Evolutionary conservation across 768 basidiomycete species (phyloP).

Genomic region (Russula emetica): DNA sequence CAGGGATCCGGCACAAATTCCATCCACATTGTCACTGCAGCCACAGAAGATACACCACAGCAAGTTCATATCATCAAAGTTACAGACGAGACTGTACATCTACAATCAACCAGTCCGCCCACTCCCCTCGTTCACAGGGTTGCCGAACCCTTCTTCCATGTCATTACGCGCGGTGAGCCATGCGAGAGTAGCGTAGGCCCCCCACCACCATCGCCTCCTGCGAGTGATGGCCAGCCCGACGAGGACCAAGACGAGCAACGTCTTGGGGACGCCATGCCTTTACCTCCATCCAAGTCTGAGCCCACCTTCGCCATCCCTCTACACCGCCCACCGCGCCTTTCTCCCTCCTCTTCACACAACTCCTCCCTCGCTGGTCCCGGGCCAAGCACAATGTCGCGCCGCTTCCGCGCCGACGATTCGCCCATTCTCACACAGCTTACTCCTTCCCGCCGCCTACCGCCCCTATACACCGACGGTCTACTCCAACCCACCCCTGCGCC

Average conservation of each 20-base stretch:
- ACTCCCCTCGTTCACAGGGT: conserved; percentile 37
- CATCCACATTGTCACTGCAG: conserved; percentile 34
- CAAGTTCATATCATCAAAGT: conserved; percentile 55
- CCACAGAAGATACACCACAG: conserved; percentile 36
- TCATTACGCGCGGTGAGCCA: conserved; percentile 28
- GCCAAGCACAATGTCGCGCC: conserved; percentile 24
- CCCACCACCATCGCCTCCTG: conserved; percentile 53
- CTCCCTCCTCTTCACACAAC: conserved; percentile 21
- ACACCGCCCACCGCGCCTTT: conserved; percentile 12
- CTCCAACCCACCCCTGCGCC: conserved; percentile 47
- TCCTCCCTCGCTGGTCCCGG: conserved; percentile 23
- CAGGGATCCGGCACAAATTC: conserved; percentile 33
- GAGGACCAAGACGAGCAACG: conserved; percentile 12
- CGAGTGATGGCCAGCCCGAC: conserved; percentile 36
- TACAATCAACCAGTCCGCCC: conserved; percentile 38
- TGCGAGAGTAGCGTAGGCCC: conserved; percentile 42
- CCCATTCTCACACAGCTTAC: conserved; percentile 30
- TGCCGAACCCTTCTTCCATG: conserved; percentile 36
- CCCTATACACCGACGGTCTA: conserved; percentile 42
- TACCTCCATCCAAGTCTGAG: conserved; percentile 17
- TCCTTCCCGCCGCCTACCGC: conserved; percentile 25
- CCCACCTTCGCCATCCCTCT: conserved; percentile 3
- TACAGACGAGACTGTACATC: conserved; percentile 44
- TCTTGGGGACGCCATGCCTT: neutral
- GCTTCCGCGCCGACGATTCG: conserved; percentile 29